Percentiles rank a stretch among this genome's conserved stretches.
These are phyloP conservation scores for Celoporthe dispersa DNA, from an alignment of 2,329 filamentous ascomycete genomes.

Conservation along the genomic window DNA sequence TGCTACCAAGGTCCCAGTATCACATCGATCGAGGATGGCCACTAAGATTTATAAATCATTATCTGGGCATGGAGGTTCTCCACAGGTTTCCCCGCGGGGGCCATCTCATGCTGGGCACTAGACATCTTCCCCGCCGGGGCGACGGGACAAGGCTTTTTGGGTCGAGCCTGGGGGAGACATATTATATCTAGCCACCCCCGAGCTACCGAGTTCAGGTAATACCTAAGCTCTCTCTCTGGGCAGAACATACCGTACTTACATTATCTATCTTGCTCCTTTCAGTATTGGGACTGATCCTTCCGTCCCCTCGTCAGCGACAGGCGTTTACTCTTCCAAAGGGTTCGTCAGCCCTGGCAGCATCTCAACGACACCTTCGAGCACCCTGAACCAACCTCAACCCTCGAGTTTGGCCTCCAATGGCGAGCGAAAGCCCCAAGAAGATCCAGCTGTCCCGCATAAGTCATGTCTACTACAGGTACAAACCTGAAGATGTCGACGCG, in stretches of 20 bases:
- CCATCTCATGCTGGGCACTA: neutral
- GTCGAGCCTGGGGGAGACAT: neutral
- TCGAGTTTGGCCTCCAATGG: conserved; percentile 31
- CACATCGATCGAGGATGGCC: neutral
- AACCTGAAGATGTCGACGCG: conserved; percentile 48
- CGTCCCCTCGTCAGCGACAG: too few species aligned
- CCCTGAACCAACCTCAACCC: neutral
- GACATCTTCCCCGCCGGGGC: neutral
- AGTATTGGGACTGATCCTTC: too few species aligned
- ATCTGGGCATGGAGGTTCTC: neutral
- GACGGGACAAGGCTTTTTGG: neutral
- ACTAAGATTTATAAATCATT: neutral
- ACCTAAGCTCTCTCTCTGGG: neutral
- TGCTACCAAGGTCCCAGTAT: neutral
- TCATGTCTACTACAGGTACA: conserved; percentile 56
- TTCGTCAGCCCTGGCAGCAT: too few species aligned
- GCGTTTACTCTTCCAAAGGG: too few species aligned
- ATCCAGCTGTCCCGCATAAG: conserved; percentile 46
- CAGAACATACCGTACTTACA: neutral
- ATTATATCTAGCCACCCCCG: neutral
- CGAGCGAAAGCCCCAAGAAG: conserved; percentile 34
- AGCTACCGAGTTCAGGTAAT: too few species aligned
- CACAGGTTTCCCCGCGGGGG: neutral
- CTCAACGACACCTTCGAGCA: too few species aligned
- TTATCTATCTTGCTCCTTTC: too few species aligned